These are phyloP conservation scores for Erythrophleum ivorense DNA, from an alignment of 331 rosid genomes.

Conservation along the genomic window DNA sequence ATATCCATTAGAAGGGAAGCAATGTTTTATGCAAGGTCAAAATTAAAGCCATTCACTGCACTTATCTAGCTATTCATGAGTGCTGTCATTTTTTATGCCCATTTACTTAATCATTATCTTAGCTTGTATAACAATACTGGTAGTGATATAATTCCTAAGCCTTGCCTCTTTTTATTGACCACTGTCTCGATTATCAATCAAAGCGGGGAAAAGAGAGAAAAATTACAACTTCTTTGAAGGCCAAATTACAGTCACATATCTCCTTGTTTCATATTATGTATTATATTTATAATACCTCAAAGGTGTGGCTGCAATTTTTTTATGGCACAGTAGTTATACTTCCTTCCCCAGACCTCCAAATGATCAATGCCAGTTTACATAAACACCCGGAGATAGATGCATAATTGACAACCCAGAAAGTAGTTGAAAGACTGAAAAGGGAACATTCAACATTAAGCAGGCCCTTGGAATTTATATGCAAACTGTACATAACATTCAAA, in stretches of 20 bases:
- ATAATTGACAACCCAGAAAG: not conserved
- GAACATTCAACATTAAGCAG: conserved; percentile 29
- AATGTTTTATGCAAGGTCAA: not conserved
- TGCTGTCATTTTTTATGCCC: not conserved
- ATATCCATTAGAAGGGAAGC: not conserved
- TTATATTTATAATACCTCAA: not conserved
- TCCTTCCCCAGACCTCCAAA: not conserved
- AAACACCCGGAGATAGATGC: not conserved
- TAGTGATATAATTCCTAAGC: not conserved
- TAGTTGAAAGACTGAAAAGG: conserved; percentile 5
- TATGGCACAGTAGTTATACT: not conserved
- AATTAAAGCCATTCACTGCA: not conserved
- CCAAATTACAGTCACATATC: not conserved
- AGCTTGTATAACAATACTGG: not conserved
- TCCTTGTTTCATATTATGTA: too few species aligned
- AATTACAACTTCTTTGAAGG: not conserved
- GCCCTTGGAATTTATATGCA: conserved; percentile 43
- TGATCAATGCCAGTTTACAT: not conserved
- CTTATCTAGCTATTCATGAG: not conserved
- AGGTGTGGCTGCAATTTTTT: not conserved
- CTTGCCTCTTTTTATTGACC: not conserved
- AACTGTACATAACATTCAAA: conserved; percentile 46
- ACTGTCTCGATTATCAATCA: not conserved
- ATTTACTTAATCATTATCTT: not conserved
- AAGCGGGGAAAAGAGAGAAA: not conserved